phyloP scores from a whole-genome alignment of 352 stramenopile genomes.

The Phytophthora podocarpi region DNA sequence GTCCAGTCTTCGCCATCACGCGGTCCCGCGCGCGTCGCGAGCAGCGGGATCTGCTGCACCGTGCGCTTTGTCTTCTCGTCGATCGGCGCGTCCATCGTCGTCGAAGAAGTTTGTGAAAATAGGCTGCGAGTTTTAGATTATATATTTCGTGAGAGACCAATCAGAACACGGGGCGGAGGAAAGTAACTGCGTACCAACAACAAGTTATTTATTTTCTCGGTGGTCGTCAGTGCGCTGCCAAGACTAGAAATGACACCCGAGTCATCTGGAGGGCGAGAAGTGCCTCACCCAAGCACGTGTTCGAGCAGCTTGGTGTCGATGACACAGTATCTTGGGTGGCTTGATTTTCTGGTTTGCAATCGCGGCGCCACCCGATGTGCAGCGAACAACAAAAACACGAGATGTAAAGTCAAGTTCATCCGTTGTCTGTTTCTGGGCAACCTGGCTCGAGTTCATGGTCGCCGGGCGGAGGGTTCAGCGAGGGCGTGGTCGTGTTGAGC shows the following conservation, averaged over 20 bases:
- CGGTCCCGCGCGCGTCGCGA: slow-evolving; percentile 77
- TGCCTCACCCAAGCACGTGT: slow-evolving; percentile 13
- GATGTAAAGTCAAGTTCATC: slow-evolving; percentile 1
- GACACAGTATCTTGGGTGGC: too few species aligned
- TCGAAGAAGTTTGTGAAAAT: too few species aligned
- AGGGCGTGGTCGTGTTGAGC: neutral
- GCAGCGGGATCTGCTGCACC: slow-evolving; percentile 85
- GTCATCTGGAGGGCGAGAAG: slow-evolving; percentile 1
- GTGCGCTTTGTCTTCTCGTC: slow-evolving; percentile 82
- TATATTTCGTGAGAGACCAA: too few species aligned
- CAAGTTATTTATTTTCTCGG: too few species aligned
- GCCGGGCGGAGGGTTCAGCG: neutral
- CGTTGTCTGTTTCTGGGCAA: neutral
- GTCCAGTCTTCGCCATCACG: slow-evolving; percentile 84
- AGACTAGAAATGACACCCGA: too few species aligned
- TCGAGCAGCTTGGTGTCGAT: neutral
- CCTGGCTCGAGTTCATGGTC: neutral
- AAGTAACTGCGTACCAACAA: too few species aligned
- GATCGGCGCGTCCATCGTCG: slow-evolving; percentile 75
- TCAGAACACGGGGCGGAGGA: too few species aligned
- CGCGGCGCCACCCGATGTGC: too few species aligned
- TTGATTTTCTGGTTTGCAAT: too few species aligned
- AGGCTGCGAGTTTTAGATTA: too few species aligned
- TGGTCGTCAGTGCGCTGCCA: too few species aligned
- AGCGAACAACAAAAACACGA: neutral